Base-by-base conservation (phyloP, 2,329 filamentous ascomycete genomes). In the Sclerotinia subarctica region DNA sequence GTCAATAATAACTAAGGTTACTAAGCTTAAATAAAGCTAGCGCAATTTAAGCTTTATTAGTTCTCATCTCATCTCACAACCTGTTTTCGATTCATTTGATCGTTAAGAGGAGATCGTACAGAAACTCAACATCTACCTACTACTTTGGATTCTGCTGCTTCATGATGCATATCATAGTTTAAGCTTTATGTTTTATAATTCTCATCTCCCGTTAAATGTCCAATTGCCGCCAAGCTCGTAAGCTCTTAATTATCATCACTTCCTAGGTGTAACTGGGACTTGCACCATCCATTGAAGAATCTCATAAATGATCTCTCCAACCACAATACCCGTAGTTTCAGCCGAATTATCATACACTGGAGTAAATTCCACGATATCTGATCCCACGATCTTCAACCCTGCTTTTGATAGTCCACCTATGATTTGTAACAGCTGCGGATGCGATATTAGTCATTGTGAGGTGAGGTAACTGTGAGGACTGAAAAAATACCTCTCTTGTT, bases 321-420 rank as follows among this genome's bases (percentile, higher is more conserved):
- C 68, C 21, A 72, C 73, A 46, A 77, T 75, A 7, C 72, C 74
- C 0, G 76, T 77, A 0, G 74, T 75, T 60, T 77, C 76, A 5
- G 74, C 75, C 10, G 72, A 70, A 52, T 74, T 76, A 62, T 77
- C 76, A 60, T 77, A 77, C 1, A 75, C 54, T 1, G 76, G 76
- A 8, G 73, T 75, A 42, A 75, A 76, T 64, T 77, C 76, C 1
- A 77, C 76, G 4, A 77, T 72, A 69, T 77, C 76, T 52, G 74
- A 72, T 2, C 76, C 76, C 7, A 77, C 70, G 21, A 77, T 75
- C 32, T 76, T 76, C n/a, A 77, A 49, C 0, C 73, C 73, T 6
- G 74, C 75, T 57, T 72, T 64, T 1, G 74, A 73, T 8, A 77
- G 64, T 3, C 76, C 76, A 3, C 71, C 60, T 44, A 77, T 73